Evolutionary conservation across 2,329 filamentous ascomycete species (phyloP).

Genomic region (Fusarium longipes): DNA sequence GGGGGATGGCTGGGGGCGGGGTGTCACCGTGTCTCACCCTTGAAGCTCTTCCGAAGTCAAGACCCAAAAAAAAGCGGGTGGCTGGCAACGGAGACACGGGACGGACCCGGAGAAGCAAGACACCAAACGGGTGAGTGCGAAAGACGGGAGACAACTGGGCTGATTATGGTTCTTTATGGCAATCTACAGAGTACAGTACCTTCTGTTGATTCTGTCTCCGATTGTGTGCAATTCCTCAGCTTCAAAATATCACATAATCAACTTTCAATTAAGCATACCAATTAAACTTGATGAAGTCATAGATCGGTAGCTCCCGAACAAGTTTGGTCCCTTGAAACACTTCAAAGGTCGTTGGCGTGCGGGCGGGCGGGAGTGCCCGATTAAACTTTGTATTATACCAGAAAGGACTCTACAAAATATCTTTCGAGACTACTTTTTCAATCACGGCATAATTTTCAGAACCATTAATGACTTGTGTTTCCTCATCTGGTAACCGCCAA

Average conservation of each 20-base stretch:
- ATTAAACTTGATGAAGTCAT: conserved; percentile 13
- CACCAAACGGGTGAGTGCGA: conserved; percentile 26
- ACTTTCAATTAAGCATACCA: background rate
- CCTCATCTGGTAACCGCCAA: background rate
- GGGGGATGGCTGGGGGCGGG: conserved; percentile 41
- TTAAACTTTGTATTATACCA: conserved; percentile 33
- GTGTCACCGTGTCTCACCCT: conserved; percentile 28
- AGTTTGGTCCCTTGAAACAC: conserved; percentile 7
- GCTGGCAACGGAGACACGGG: conserved; percentile 38
- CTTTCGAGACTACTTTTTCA: background rate
- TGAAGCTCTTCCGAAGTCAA: conserved; percentile 22
- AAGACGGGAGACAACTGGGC: conserved; percentile 7
- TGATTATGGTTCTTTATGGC: background rate
- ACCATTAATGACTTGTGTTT: background rate
- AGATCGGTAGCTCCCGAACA: conserved; percentile 20
- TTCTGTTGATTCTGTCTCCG: background rate
- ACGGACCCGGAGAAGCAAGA: conserved; percentile 23
- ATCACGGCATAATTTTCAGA: background rate
- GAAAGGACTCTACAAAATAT: background rate
- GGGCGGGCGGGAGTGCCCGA: conserved; percentile 44
- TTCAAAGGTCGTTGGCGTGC: conserved; percentile 28
- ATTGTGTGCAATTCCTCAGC: no score
- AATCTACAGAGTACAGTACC: no score
- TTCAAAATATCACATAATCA: background rate
- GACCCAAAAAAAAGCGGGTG: conserved; percentile 38